Base-by-base conservation (phyloP, 2,329 filamentous ascomycete species). In the Teratosphaeria nubilosa region DNA sequence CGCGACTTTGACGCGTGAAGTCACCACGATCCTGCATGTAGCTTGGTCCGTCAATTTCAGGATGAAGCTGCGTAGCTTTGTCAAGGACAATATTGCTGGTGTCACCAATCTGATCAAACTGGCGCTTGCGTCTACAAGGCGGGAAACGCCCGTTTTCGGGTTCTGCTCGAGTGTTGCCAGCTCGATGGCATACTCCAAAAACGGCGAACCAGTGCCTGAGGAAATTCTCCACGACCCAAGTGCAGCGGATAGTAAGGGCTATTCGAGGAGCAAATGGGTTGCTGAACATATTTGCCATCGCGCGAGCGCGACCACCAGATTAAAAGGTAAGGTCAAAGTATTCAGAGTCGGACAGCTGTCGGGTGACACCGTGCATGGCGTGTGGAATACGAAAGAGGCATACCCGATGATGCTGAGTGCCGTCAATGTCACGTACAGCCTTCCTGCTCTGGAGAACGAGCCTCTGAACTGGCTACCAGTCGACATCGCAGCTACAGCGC, bases 41-140 rank as follows among this genome's bases (percentile, higher is more conserved):
- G 83, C 83, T 22, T 86, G 84, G 84, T 76, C 80, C 1, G 84
- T 86, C 20, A 86, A 86, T 69, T 86, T 86, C 72, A 79, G 78
- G 27, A 73, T 83, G 56, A 76, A 78, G 3, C 73, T 86, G 1
- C 71, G 70, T 45, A 81, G 78, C 59, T 86, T 86, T 63, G 76
- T 77, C 53, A 74, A 75, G 45, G 77, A 81, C 60, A 78, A 79
- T 62, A 78, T 85, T 32, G 70, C 73, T 3, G 74, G 77, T 1
- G 70, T 82, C 11, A 70, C 70, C 10, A 77, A 83, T 60, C 70
- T 84, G 0, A 68, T 84, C 37, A 68, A 74, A 53, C 70, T 83
- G 7, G 73, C 76, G 0, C 65, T 76, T 1, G 68, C 65, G 22
- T 69, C 64, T 13, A 34, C 51, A 5, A 30, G 51, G 51, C 62